A percentile compares a stretch with the other conserved stretches of the same genome.
These are phyloP conservation scores for Aspergillus sp. DNA, from an alignment of 2,329 filamentous ascomycete species.

Conservation along the genomic window DNA sequence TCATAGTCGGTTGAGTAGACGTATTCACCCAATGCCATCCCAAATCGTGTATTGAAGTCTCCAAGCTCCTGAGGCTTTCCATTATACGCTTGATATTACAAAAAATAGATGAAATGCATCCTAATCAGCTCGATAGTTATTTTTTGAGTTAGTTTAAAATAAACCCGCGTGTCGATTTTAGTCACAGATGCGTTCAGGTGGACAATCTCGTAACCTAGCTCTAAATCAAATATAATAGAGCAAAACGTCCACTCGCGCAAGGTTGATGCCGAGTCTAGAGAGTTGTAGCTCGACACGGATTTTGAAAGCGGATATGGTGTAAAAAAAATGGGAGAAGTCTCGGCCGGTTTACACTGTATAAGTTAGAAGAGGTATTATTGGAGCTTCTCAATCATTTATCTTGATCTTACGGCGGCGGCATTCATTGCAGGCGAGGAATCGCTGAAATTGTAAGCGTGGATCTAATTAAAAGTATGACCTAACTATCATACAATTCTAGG, in stretches of 20 bases:
- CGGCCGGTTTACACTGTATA: not conserved
- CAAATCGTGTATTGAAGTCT: not conserved
- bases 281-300: not conserved
- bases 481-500: not conserved
- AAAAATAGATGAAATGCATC: not conserved
- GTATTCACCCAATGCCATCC: not conserved
- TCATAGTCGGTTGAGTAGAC: not conserved
- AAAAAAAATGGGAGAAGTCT: not conserved
- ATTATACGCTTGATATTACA: not conserved
- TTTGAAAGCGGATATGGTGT: not conserved
- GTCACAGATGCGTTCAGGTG: not conserved
- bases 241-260: not conserved
- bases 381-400: not conserved
- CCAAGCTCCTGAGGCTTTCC: not conserved
- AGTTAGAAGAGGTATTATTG: not conserved
- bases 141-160: not conserved
- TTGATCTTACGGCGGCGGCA: not conserved
- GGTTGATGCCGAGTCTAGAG: not conserved
- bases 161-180: not conserved
- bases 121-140: not conserved
- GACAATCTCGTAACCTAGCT: not conserved
- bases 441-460: not conserved
- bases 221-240: not conserved
- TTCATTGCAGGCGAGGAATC: not conserved
- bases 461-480: not conserved